Percentiles rank a stretch among this genome's conserved stretches.
These are phyloP conservation scores for Chimonanthus salicifolius DNA, from an alignment of 164 flowering plant species.

Conservation along the genomic window DNA sequence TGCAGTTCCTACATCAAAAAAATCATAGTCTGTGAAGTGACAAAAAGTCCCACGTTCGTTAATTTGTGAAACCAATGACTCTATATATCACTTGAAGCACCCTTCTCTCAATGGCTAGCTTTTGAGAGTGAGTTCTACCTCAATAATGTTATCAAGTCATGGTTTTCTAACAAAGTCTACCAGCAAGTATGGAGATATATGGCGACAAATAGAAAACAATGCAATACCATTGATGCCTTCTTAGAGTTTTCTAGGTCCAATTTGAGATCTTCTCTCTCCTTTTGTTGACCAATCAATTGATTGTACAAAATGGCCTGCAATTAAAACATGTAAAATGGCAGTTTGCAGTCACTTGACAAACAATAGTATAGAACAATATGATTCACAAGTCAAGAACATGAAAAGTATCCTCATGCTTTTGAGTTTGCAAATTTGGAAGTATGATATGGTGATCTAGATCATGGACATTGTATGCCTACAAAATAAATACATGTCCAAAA, in stretches of 20 bases:
- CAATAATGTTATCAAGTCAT: no score
- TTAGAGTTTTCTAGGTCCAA: constrained; percentile 40
- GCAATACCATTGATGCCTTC: constrained; percentile 37
- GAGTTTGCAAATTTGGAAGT: neutral
- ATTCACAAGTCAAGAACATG: neutral
- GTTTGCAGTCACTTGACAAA: neutral
- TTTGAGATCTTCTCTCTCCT: constrained; percentile 43
- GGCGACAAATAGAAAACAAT: neutral
- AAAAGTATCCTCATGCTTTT: neutral
- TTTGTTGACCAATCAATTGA: constrained; percentile 38
- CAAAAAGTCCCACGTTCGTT: no score
- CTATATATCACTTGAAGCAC: no score
- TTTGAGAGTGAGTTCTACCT: no score
- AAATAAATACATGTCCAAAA: neutral
- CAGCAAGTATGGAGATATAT: no score
- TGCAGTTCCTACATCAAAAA: constrained; percentile 38
- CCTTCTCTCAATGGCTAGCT: no score
- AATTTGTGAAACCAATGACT: no score
- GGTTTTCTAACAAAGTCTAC: no score
- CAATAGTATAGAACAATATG: neutral
- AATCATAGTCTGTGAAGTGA: neutral
- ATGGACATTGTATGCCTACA: neutral
- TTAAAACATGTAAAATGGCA: neutral
- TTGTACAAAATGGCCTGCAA: constrained; percentile 45
- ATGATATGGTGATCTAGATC: neutral